These are phyloP conservation scores for Lyophyllum atratum DNA, from an alignment of 768 basidiomycete species.

Conservation along the genomic window DNA sequence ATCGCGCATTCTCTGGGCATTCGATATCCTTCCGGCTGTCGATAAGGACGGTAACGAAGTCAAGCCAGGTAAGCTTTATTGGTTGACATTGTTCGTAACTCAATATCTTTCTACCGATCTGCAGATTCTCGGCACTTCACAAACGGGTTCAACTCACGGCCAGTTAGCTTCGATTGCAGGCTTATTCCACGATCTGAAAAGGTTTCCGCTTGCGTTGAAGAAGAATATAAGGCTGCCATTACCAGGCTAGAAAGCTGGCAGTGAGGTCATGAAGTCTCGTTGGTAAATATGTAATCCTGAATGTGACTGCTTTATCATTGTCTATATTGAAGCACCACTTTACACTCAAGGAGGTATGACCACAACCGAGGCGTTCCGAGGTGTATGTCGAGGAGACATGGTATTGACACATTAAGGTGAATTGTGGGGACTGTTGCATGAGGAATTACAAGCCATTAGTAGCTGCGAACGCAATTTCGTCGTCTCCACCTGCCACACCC, in stretches of 20 bases:
- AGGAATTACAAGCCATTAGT: no score
- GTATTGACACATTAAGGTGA: no score
- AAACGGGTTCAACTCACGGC: conserved; percentile 35
- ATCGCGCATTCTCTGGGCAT: conserved; percentile 36
- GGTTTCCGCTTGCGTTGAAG: conserved; percentile 21
- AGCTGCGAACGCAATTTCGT: no score
- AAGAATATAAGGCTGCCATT: conserved; percentile 20
- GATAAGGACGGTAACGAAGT: conserved; percentile 4
- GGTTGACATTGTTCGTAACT: neutral
- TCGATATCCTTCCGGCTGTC: conserved; percentile 29
- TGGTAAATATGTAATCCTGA: neutral
- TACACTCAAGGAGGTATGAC: no score
- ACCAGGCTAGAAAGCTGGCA: neutral
- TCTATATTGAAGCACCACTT: no score
- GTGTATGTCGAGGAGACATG: no score
- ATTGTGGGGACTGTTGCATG: no score
- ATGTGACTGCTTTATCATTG: no score
- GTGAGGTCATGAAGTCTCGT: neutral
- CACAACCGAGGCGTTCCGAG: no score
- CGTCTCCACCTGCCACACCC: no score
- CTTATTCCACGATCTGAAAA: conserved; percentile 26
- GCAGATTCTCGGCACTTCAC: conserved; percentile 32
- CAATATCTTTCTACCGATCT: neutral
- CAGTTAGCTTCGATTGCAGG: conserved; percentile 33
- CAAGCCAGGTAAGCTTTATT: conserved; percentile 9